Percentiles rank a stretch among this genome's conserved stretches.
These are phyloP conservation scores for Candida ovalis DNA, from an alignment of 805 yeast genomes.

Conservation along the genomic window DNA sequence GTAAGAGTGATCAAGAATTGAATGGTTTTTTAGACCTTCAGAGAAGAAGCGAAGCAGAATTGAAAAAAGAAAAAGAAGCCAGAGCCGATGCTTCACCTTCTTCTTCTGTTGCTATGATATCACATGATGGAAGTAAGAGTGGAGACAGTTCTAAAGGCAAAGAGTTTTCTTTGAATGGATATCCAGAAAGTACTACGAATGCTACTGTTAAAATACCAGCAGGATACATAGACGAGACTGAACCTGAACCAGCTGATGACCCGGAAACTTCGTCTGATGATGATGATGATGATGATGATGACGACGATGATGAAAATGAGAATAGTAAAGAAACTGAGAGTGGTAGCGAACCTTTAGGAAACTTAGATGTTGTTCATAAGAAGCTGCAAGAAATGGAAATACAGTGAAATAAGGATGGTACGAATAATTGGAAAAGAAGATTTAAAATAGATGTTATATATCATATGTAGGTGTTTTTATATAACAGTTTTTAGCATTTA, in stretches of 20 bases:
- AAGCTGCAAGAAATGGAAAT: constrained; percentile 7
- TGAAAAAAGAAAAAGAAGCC: constrained; percentile 1
- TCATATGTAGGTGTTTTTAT: too few relatives aligned
- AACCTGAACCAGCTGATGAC: neutral
- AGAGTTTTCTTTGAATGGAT: neutral
- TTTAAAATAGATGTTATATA: too few relatives aligned
- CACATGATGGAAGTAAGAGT: neutral
- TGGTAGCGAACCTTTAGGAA: constrained; percentile 2
- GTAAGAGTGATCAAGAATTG: constrained; percentile 69
- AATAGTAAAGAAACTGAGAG: neutral
- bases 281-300: neutral
- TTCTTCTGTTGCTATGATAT: constrained; percentile 1
- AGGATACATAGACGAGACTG: constrained; percentile 1
- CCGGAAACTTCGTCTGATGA: neutral
- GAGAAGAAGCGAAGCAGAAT: neutral
- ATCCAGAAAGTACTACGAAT: neutral
- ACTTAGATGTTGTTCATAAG: neutral
- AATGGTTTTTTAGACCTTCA: constrained; percentile 29
- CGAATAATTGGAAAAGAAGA: neutral
- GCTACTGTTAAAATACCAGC: neutral
- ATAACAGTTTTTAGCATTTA: too few relatives aligned
- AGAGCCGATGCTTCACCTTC: neutral
- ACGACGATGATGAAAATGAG: constrained; percentile 1
- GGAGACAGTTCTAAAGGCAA: neutral
- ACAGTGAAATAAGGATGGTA: neutral